Evolutionary conservation across 257 asterid species (phyloP).

Genomic region (Rehmannia glutinosa): DNA sequence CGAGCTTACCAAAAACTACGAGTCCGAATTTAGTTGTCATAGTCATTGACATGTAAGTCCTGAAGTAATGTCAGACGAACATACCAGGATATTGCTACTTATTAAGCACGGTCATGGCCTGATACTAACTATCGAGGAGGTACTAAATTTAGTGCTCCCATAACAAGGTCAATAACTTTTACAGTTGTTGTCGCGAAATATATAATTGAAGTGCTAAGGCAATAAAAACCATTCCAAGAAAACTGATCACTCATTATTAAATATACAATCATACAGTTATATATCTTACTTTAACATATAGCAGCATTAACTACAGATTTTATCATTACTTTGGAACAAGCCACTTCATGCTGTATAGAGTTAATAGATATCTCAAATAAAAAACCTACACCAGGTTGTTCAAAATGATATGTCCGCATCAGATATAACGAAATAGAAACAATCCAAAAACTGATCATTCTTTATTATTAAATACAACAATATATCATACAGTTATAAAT

Average conservation of each 20-base stretch:
- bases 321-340: not conserved
- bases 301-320: not conserved
- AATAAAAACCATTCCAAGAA: too few species aligned
- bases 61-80: not conserved
- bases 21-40: not conserved
- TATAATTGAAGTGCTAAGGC: not conserved
- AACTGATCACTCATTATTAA: not conserved
- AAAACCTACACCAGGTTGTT: conserved; percentile 52
- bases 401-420: conserved; percentile 57
- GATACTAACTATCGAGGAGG: not conserved
- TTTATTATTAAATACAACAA: not conserved
- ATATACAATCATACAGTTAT: not conserved
- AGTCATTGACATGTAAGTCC: not conserved
- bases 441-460: not conserved
- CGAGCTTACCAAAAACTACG: not conserved
- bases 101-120: not conserved
- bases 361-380: conserved; percentile 11
- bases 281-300: not conserved
- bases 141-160: not conserved
- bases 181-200: not conserved
- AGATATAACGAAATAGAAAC: conserved; percentile 59
- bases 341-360: conserved; percentile 5
- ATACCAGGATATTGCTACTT: not conserved
- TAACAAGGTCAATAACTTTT: not conserved
- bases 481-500: not conserved